These are phyloP conservation scores for Trichosanthes truncata DNA, from an alignment of 306 rosid genomes.

Conservation along the genomic window DNA sequence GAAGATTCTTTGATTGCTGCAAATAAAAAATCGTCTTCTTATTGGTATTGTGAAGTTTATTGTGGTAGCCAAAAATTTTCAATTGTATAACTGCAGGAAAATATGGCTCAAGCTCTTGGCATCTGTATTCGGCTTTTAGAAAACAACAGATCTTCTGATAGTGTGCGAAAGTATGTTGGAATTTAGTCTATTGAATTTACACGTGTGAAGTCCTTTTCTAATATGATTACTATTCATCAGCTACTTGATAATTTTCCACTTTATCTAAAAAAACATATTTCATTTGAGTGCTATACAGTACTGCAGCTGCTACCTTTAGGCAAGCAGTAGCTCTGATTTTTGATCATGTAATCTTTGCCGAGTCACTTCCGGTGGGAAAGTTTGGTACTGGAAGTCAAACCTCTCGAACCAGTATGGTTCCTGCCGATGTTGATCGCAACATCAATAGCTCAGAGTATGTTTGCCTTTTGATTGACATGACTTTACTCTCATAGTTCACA, in stretches of 20 bases:
- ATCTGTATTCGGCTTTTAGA: conserved; percentile 93
- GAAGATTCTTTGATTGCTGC: too few relatives aligned
- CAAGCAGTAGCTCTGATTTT: conserved; percentile 95
- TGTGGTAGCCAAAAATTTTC: not conserved
- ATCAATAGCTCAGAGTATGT: conserved; percentile 70
- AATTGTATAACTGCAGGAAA: conserved; percentile 37
- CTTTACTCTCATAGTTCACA: not conserved
- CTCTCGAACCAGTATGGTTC: conserved; percentile 65
- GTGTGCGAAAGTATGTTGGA: conserved; percentile 73
- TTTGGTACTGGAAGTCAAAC: conserved; percentile 63
- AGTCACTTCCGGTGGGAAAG: conserved; percentile 88
- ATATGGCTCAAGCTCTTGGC: conserved; percentile 85
- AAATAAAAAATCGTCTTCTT: not conserved
- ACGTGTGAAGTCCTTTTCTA: conserved; percentile 8
- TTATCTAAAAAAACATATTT: conserved; percentile 14
- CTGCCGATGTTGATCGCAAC: conserved; percentile 71
- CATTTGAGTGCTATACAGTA: conserved; percentile 51
- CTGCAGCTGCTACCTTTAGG: conserved; percentile 99
- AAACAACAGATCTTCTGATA: conserved; percentile 77
- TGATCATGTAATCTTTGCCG: conserved; percentile 64
- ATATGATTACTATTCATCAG: not conserved
- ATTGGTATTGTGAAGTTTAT: not conserved
- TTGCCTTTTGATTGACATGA: not conserved
- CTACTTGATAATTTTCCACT: conserved; percentile 2
- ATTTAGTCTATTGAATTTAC: not conserved